These are phyloP conservation scores for Fusarium sp. DNA, from an alignment of 2,329 filamentous ascomycete species.

Conservation along the genomic window DNA sequence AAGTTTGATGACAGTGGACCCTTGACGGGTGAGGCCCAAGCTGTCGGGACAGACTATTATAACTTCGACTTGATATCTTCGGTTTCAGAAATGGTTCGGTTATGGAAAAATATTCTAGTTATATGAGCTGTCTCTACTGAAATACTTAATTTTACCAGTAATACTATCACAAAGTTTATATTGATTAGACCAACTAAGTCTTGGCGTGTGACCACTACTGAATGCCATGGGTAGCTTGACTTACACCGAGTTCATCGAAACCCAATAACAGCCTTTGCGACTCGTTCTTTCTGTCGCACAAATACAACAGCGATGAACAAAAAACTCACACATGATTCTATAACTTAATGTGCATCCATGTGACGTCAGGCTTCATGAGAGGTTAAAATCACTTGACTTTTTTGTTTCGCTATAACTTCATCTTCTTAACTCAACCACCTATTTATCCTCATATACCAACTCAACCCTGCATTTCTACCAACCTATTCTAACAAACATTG, in stretches of 20 bases:
- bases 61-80: not conserved
- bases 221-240: not conserved
- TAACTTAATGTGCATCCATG: not conserved
- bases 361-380: constrained; percentile 10
- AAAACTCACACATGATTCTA: not conserved
- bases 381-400: not conserved
- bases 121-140: accelerated
- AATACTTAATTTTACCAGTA: accelerated
- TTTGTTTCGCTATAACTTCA: not conserved
- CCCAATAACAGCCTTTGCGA: not conserved
- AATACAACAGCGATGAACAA: not conserved
- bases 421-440: not conserved
- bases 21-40: not conserved
- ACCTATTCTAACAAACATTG: not conserved
- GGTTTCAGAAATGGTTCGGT: not conserved
- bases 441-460: not conserved
- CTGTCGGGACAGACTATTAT: constrained; percentile 6
- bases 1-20: not conserved
- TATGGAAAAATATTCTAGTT: accelerated
- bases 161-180: accelerated
- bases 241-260: not conserved
- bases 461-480: not conserved
- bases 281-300: constrained; percentile 1
- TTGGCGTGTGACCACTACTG: too few species aligned
- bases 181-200: not conserved